phyloP scores from a whole-genome alignment of 345 rosid genomes.

The Chamaenerion angustifolium region DNA sequence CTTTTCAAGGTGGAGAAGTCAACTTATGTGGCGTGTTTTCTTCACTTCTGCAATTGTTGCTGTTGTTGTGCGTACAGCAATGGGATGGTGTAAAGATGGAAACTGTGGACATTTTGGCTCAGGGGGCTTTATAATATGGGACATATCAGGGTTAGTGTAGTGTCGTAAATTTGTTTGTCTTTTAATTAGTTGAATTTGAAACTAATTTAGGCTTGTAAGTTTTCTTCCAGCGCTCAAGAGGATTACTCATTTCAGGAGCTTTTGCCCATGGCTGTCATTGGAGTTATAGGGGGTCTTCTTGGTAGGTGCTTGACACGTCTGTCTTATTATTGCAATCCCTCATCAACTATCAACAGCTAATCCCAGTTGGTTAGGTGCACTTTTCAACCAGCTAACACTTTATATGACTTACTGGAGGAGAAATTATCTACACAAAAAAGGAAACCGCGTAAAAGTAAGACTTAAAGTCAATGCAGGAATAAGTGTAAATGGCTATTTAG shows the following conservation, averaged over 20 bases:
- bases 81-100: slow-evolving; percentile 96
- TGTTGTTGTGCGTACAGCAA: slow-evolving; percentile 89
- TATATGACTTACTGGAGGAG: slow-evolving; percentile 80
- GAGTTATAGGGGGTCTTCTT: slow-evolving; percentile 85
- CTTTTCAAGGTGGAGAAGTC: slow-evolving; percentile 89
- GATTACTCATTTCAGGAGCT: slow-evolving; percentile 86
- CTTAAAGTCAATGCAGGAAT: slow-evolving; percentile 3
- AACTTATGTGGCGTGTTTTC: slow-evolving; percentile 99
- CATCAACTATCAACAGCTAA: no score
- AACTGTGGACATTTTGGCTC: slow-evolving; percentile 95
- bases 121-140: slow-evolving; percentile 97
- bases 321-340: not conserved
- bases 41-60: slow-evolving; percentile 97
- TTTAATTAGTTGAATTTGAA: slow-evolving; percentile 9
- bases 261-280: slow-evolving; percentile 94
- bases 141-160: slow-evolving; percentile 74
- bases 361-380: slow-evolving; percentile 39
- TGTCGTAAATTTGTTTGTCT: slow-evolving; percentile 7
- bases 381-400: slow-evolving; percentile 86
- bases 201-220: slow-evolving; percentile 3
- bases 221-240: slow-evolving; percentile 68
- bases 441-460: slow-evolving; percentile 69
- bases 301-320: slow-evolving; percentile 26
- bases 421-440: slow-evolving; percentile 75
- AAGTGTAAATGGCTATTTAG: slow-evolving; percentile 4